Conservation (phyloP, 441 rosid genomes). For the Erodium moschatum region DNA sequence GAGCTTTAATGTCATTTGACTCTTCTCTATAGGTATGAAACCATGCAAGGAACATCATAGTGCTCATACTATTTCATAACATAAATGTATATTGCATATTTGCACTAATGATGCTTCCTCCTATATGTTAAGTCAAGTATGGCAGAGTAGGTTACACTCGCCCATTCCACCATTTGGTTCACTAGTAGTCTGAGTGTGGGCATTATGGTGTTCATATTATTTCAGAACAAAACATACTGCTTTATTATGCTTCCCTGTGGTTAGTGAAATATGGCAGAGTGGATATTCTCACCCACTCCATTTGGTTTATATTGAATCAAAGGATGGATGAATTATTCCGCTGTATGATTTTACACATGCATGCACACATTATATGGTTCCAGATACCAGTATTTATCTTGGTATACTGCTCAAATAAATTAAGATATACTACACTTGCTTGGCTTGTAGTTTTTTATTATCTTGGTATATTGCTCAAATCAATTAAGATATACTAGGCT, state of each 20-base stretch:
- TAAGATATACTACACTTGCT: not conserved
- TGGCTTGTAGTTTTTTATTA: not conserved
- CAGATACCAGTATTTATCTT: not conserved
- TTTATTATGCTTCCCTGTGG: not conserved
- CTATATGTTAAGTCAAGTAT: not conserved
- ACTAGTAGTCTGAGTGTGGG: not conserved
- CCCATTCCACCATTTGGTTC: not conserved
- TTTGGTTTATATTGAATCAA: no score
- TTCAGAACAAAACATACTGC: not conserved
- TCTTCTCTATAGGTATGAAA: not conserved
- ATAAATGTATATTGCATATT: not conserved
- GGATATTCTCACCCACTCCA: no score
- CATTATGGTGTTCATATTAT: not conserved
- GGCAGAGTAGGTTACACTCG: not conserved
- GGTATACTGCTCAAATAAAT: not conserved
- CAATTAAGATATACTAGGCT: no score
- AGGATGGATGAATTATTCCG: not conserved
- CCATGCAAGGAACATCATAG: not conserved
- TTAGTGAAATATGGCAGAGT: not conserved
- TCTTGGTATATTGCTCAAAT: no score
- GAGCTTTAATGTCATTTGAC: not conserved
- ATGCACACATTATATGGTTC: not conserved
- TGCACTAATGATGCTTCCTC: slow-evolving; percentile 1
- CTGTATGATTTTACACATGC: not conserved
- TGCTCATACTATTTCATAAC: not conserved